Evolutionary conservation across 371 early-diverging fungal genomes (phyloP).

Genomic region (Rhizopus arrhizus): DNA sequence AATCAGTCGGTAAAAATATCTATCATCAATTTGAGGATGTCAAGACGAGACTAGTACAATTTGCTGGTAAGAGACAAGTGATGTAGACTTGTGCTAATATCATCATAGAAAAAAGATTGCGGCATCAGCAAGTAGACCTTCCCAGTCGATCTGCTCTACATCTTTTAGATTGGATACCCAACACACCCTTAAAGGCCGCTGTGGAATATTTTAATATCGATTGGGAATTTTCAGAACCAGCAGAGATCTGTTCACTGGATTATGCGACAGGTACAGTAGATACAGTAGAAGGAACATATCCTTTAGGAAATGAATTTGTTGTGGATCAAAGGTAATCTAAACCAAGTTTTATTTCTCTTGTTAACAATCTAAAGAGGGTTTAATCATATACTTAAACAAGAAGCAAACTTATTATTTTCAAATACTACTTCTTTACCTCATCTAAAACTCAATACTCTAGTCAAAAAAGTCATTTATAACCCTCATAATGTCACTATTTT

Average conservation of each 20-base stretch:
- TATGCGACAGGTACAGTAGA: slow-evolving; percentile 45
- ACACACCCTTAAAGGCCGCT: slow-evolving; percentile 42
- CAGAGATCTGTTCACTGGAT: slow-evolving; percentile 48
- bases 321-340: slow-evolving; percentile 37
- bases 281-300: slow-evolving; percentile 35
- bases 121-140: slow-evolving; percentile 39
- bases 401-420: slow-evolving; percentile 27
- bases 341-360: not conserved
- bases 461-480: slow-evolving; percentile 38
- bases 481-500: slow-evolving; percentile 32
- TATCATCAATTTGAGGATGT: slow-evolving; percentile 25
- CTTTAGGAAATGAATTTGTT: slow-evolving; percentile 48
- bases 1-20: slow-evolving; percentile 11
- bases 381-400: slow-evolving; percentile 41
- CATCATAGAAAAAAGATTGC: slow-evolving; percentile 32
- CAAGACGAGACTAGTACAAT: slow-evolving; percentile 34
- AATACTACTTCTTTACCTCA: slow-evolving; percentile 23
- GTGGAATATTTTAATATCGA: slow-evolving; percentile 52
- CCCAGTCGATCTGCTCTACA: slow-evolving; percentile 41
- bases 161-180: slow-evolving; percentile 42
- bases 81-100: not conserved
- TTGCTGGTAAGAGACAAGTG: slow-evolving; percentile 31
- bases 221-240: slow-evolving; percentile 54
- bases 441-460: slow-evolving; percentile 36
- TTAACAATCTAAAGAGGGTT: slow-evolving; percentile 34